These are phyloP conservation scores for Xylariaceae sp. DNA, from an alignment of 2,329 filamentous ascomycete species.

Conservation along the genomic window DNA sequence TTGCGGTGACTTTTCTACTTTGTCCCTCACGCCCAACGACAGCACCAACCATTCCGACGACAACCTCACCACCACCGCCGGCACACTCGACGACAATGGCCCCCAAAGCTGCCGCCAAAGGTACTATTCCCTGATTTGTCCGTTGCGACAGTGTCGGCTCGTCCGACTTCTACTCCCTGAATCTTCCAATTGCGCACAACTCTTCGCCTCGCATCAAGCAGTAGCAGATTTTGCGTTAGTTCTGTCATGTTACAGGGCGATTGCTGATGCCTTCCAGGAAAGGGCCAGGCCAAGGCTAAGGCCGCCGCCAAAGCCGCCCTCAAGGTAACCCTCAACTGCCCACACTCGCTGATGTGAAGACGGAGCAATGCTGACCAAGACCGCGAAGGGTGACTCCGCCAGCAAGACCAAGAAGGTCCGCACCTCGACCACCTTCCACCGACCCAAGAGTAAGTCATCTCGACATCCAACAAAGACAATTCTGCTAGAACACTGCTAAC, in stretches of 20 bases:
- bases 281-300: slow-evolving; percentile 81
- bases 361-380: too few relatives aligned
- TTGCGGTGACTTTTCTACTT: background rate
- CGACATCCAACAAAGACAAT: too few relatives aligned
- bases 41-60: slow-evolving; percentile 15
- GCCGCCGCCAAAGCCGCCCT: slow-evolving; percentile 80
- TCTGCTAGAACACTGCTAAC: too few relatives aligned
- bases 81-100: slow-evolving; percentile 35
- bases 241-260: slow-evolving; percentile 59
- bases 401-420: slow-evolving; percentile 94
- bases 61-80: slow-evolving; percentile 21
- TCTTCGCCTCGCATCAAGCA: slow-evolving; percentile 56
- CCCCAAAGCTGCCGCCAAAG: slow-evolving; percentile 45
- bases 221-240: slow-evolving; percentile 73
- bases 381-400: slow-evolving; percentile 38
- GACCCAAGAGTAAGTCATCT: slow-evolving; percentile 47
- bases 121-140: slow-evolving; percentile 35
- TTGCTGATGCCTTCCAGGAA: slow-evolving; percentile 68
- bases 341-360: too few relatives aligned
- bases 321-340: too few relatives aligned
- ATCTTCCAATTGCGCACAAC: slow-evolving; percentile 14
- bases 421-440: slow-evolving; percentile 92
- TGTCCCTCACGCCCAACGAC: slow-evolving; percentile 10
- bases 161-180: slow-evolving; percentile 7
- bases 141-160: slow-evolving; percentile 11